Conservation (phyloP, 768 basidiomycete genomes). For the Pisolithus microcarpus region DNA sequence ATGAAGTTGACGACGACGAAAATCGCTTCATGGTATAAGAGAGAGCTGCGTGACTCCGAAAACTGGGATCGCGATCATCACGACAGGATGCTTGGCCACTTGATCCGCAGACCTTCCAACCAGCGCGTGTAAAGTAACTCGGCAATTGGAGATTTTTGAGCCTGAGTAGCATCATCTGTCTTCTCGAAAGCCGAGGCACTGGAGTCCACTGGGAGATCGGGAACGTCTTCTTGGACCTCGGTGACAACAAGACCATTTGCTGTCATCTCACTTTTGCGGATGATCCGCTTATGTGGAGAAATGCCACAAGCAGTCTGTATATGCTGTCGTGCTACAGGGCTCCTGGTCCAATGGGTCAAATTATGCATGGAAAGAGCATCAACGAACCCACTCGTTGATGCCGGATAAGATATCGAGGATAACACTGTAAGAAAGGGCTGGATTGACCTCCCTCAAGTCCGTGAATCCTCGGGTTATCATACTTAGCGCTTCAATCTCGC, state of each 20-base stretch:
- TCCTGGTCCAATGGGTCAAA: constrained; percentile 39
- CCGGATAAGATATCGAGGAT: constrained; percentile 86
- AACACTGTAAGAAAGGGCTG: constrained; percentile 79
- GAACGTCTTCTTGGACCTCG: constrained; percentile 69
- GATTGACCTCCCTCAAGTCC: constrained; percentile 76
- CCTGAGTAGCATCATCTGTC: constrained; percentile 33
- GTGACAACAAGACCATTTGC: constrained; percentile 76
- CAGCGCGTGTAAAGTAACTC: constrained; percentile 97
- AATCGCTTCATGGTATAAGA: no score
- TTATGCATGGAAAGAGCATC: neutral
- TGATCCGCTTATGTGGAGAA: constrained; percentile 76
- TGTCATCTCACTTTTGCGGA: constrained; percentile 80
- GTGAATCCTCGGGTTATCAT: constrained; percentile 87
- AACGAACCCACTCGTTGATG: constrained; percentile 73
- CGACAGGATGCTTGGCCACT: constrained; percentile 72
- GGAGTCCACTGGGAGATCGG: constrained; percentile 38
- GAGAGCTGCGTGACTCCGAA: no score
- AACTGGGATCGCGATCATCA: constrained; percentile 8
- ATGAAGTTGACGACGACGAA: no score
- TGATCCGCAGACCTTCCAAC: constrained; percentile 85
- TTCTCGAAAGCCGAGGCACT: constrained; percentile 26
- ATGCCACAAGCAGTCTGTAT: constrained; percentile 73
- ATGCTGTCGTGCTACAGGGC: constrained; percentile 69
- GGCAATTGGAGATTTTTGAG: constrained; percentile 81
- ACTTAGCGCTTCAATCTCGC: constrained; percentile 81